Conservation (phyloP, 2,329 filamentous ascomycete genomes). For the Cladosporium sp. region DNA sequence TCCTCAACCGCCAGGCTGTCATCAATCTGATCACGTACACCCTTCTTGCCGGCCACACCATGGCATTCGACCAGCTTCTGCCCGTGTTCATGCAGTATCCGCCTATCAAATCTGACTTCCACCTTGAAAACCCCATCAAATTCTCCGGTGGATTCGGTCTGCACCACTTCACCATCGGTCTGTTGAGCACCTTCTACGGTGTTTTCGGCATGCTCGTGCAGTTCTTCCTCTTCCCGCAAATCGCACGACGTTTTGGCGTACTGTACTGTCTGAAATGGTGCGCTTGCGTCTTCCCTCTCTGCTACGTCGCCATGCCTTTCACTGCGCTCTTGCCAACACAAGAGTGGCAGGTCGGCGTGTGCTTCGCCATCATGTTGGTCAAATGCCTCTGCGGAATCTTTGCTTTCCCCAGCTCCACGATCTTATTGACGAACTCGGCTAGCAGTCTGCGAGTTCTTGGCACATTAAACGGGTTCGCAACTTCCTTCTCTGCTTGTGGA, state of each 20-base stretch:
- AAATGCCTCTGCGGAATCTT: slow-evolving; percentile 77
- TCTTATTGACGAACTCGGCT: slow-evolving; percentile 85
- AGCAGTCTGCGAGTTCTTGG: slow-evolving; percentile 71
- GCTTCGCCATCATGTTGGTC: slow-evolving; percentile 65
- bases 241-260: slow-evolving; percentile 70
- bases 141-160: slow-evolving; percentile 79
- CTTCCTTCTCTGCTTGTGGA: slow-evolving; percentile 74
- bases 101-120: slow-evolving; percentile 50
- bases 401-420: slow-evolving; percentile 84
- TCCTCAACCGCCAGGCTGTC: slow-evolving; percentile 70
- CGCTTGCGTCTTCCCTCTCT: slow-evolving; percentile 63
- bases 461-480: slow-evolving; percentile 87
- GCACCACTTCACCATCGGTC: slow-evolving; percentile 69
- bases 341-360: slow-evolving; percentile 51
- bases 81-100: slow-evolving; percentile 86
- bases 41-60: slow-evolving; percentile 73
- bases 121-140: slow-evolving; percentile 62
- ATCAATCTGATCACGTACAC: slow-evolving; percentile 76
- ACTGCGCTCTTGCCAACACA: slow-evolving; percentile 58
- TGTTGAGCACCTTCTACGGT: slow-evolving; percentile 81
- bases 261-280: slow-evolving; percentile 68
- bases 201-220: slow-evolving; percentile 76
- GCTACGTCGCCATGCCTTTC: slow-evolving; percentile 81
- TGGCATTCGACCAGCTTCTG: slow-evolving; percentile 82
- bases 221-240: slow-evolving; percentile 76